Evolutionary conservation across 352 stramenopile species (phyloP).

Genomic region (Globisporangium carolinianum): DNA sequence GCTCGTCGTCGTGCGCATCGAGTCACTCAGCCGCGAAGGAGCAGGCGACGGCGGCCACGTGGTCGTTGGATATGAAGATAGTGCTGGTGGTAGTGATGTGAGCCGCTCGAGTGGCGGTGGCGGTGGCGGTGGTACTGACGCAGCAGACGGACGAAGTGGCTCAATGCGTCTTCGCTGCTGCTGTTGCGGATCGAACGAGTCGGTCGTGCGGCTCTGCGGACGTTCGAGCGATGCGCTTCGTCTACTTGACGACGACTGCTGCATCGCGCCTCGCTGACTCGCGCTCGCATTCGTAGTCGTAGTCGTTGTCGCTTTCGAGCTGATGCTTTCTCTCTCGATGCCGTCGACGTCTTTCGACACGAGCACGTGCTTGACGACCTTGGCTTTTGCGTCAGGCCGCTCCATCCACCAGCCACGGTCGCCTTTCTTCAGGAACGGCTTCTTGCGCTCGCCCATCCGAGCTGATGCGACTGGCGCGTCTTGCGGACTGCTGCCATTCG

Average conservation of each 20-base stretch:
- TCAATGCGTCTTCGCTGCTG: no score
- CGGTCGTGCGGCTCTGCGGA: not conserved
- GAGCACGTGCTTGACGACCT: constrained; percentile 56
- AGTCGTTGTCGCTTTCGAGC: constrained; percentile 7
- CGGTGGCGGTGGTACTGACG: not conserved
- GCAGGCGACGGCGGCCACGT: not conserved
- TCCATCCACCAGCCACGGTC: constrained; percentile 83
- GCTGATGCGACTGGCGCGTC: not conserved
- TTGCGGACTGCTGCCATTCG: not conserved
- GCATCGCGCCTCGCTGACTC: constrained; percentile 3
- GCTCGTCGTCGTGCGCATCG: constrained; percentile 22
- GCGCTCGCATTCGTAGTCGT: constrained; percentile 2
- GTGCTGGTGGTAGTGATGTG: no score
- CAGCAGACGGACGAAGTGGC: not conserved
- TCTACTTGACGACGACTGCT: constrained; percentile 3
- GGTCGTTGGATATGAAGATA: no score
- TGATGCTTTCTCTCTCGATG: constrained; percentile 2
- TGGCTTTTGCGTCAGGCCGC: constrained; percentile 37
- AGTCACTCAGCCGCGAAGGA: constrained; percentile 10
- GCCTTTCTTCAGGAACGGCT: constrained; percentile 68
- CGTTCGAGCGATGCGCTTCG: no score
- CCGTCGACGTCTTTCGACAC: constrained; percentile 35
- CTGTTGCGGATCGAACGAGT: not conserved
- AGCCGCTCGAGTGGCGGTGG: not conserved
- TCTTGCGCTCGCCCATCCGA: constrained; percentile 11